Evolutionary conservation across 78 protist genomes (phyloP).

Genomic region (Diacronema lutheri): DNA sequence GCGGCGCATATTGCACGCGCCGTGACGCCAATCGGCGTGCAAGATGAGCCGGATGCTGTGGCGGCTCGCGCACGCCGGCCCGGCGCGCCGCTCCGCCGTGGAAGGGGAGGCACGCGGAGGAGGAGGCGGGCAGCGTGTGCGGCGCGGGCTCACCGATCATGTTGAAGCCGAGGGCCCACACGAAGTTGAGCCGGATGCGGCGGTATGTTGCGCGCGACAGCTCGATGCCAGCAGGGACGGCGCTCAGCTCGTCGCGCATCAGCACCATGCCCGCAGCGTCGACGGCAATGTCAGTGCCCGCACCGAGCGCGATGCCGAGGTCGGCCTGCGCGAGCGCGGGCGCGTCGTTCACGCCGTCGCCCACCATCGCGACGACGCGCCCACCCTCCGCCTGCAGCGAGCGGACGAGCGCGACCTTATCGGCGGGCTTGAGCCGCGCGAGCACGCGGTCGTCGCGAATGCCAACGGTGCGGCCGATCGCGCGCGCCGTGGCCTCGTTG

Average conservation of each 20-base stretch:
- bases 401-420: background rate
- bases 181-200: conserved; percentile 78
- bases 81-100: no score
- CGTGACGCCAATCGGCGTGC: no score
- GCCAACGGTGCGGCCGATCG: conserved; percentile 44
- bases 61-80: no score
- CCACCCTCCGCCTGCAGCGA: background rate
- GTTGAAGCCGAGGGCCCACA: conserved; percentile 91
- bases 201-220: conserved; percentile 58
- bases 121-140: no score
- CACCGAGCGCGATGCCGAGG: conserved; percentile 85
- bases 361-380: conserved; percentile 30
- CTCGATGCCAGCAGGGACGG: conserved; percentile 71
- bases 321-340: conserved; percentile 80
- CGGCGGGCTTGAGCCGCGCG: background rate
- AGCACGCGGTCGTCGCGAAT: background rate
- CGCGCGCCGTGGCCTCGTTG: conserved; percentile 48
- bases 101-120: no score
- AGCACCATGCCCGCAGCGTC: conserved; percentile 87
- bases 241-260: conserved; percentile 55
- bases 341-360: conserved; percentile 95
- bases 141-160: conserved; percentile 62
- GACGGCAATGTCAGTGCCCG: conserved; percentile 82
- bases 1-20: no score
- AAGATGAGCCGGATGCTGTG: no score